phyloP scores from a whole-genome alignment of 2,329 filamentous ascomycete genomes.

The Penicillium olsonii region DNA sequence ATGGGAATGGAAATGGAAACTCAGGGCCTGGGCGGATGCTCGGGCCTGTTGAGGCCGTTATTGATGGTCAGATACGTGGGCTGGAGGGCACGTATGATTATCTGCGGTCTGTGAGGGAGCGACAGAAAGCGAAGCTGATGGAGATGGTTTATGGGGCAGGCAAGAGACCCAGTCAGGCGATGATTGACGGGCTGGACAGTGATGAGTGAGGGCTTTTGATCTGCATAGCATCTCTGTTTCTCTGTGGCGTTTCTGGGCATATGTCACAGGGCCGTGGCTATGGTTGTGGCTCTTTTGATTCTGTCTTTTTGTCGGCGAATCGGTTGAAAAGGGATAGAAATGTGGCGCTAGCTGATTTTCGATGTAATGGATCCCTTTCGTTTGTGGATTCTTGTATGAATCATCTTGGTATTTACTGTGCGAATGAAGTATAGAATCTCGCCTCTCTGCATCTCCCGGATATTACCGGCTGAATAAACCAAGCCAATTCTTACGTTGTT shows the following conservation, averaged over 20 bases:
- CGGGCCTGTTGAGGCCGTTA: constrained; percentile 55
- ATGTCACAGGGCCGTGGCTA: constrained; percentile 3
- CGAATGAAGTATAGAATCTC: no score
- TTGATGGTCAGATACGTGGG: constrained; percentile 80
- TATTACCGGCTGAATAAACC: no score
- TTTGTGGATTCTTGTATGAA: constrained; percentile 7
- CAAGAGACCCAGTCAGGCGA: constrained; percentile 28
- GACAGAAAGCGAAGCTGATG: constrained; percentile 81
- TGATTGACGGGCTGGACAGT: constrained; percentile 24
- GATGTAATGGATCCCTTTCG: background rate
- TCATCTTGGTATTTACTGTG: background rate
- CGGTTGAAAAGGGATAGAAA: constrained; percentile 8
- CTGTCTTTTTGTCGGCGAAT: constrained; percentile 6
- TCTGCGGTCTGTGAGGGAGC: constrained; percentile 71
- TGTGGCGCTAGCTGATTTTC: constrained; percentile 10
- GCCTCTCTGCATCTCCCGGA: no score
- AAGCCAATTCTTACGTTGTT: no score
- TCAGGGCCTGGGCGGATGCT: constrained; percentile 58
- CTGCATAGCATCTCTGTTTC: constrained; percentile 5
- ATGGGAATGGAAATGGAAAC: constrained; percentile 20
- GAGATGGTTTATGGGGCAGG: constrained; percentile 70
- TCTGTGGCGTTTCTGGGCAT: constrained; percentile 9
- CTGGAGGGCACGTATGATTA: constrained; percentile 78
- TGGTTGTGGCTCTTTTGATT: constrained; percentile 5
- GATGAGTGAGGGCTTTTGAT: constrained; percentile 9